Conservation (phyloP, 305 asterid genomes). For the Solanum hybrid region DNA sequence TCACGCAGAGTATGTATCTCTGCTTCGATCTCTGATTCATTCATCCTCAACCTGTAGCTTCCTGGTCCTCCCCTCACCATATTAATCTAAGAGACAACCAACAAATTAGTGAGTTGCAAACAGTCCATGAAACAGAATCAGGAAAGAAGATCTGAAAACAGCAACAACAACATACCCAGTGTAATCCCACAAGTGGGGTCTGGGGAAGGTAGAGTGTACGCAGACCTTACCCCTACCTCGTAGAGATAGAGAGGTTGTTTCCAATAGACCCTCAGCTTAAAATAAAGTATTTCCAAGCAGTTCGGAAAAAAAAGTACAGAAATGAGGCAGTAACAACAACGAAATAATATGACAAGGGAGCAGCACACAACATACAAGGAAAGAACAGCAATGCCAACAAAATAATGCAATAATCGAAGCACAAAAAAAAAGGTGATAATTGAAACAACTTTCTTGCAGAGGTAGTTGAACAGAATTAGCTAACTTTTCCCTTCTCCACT, state of each 20-base stretch:
- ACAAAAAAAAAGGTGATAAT: background rate
- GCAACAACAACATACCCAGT: background rate
- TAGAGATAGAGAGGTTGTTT: background rate
- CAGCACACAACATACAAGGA: background rate
- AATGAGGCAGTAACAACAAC: background rate
- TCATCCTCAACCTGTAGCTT: slow-evolving; percentile 79
- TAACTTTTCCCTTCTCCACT: background rate
- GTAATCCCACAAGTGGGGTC: background rate
- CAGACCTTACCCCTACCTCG: background rate
- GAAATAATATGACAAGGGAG: background rate
- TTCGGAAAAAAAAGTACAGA: background rate
- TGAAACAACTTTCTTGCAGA: background rate
- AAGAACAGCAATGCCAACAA: background rate
- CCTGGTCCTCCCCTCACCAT: slow-evolving; percentile 97
- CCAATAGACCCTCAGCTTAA: background rate
- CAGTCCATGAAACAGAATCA: background rate
- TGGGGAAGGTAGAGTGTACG: background rate
- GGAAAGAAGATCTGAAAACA: background rate
- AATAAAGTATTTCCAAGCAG: background rate
- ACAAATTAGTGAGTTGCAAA: slow-evolving; percentile 6
- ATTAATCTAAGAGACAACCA: slow-evolving; percentile 44
- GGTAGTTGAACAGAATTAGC: background rate
- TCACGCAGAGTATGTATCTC: slow-evolving; percentile 98
- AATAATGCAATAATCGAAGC: background rate
- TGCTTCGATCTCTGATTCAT: slow-evolving; percentile 80